A percentile compares a stretch with the other conserved stretches of the same genome.
These are phyloP conservation scores for Medicago ruthenica DNA, from an alignment of 306 rosid genomes.

Conservation along the genomic window DNA sequence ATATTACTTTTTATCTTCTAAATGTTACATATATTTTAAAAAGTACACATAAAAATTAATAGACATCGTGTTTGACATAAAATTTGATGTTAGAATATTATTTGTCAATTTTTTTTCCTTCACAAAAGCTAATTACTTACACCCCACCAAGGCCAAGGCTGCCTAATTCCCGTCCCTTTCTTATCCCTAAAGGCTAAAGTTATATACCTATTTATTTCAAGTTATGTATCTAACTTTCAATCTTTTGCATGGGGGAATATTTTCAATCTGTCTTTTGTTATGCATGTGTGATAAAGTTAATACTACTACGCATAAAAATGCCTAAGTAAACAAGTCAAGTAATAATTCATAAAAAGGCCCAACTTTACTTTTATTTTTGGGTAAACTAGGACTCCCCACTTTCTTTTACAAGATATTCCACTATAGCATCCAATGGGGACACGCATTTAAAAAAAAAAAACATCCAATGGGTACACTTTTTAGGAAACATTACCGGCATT, in stretches of 20 bases:
- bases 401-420: conserved; percentile 49
- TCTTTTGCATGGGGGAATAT: conserved; percentile 48
- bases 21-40: too few species aligned
- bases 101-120: too few species aligned
- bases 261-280: conserved; percentile 48
- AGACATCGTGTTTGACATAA: too few species aligned
- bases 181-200: conserved; percentile 48
- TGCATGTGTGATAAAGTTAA: conserved; percentile 47
- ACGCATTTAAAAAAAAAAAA: too few species aligned
- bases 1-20: too few species aligned
- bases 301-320: conserved; percentile 33
- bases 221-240: conserved; percentile 23
- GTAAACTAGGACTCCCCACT: conserved; percentile 43
- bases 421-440: conserved; percentile 36
- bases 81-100: too few species aligned
- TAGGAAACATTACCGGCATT: conserved; percentile 1
- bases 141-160: conserved; percentile 30
- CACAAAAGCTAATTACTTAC: too few species aligned
- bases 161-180: conserved; percentile 26
- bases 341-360: conserved; percentile 1
- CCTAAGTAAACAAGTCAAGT: conserved; percentile 31
- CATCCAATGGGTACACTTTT: conserved; percentile 40
- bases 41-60: too few species aligned
- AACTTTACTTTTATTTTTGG: conserved; percentile 37
- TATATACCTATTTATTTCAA: conserved; percentile 32